Evolutionary conservation across 345 rosid species (phyloP).

Genomic region (Arabis hirsuta): DNA sequence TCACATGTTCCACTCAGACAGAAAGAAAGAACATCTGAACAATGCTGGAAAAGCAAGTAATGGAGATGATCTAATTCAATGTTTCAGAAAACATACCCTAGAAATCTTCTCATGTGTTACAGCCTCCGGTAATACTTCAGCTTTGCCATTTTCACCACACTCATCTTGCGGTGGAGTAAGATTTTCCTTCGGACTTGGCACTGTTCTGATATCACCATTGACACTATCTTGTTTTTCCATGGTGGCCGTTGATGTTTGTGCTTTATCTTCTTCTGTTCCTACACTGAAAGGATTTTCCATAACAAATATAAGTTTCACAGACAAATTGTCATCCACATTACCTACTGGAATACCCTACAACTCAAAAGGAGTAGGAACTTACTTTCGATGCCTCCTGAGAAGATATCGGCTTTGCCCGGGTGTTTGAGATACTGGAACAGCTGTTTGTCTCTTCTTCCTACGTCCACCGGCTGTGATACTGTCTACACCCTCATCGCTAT

Average conservation of each 20-base stretch:
- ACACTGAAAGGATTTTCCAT: slow-evolving; percentile 47
- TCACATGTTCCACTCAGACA: slow-evolving; percentile 15
- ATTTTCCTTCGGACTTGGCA: slow-evolving; percentile 39
- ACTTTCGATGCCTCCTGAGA: slow-evolving; percentile 76
- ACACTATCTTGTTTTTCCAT: slow-evolving; percentile 42
- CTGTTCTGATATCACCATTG: slow-evolving; percentile 40
- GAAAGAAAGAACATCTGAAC: slow-evolving; percentile 9
- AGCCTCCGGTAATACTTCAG: slow-evolving; percentile 47
- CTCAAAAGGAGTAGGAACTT: slow-evolving; percentile 45
- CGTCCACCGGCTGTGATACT: slow-evolving; percentile 66
- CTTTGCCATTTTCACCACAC: slow-evolving; percentile 44
- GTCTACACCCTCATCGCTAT: slow-evolving; percentile 68
- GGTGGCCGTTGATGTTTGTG: slow-evolving; percentile 50
- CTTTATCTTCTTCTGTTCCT: slow-evolving; percentile 45
- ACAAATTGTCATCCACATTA: background rate
- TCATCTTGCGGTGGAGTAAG: slow-evolving; percentile 36
- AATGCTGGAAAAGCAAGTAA: background rate
- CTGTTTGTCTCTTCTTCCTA: slow-evolving; percentile 65
- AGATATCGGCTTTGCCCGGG: slow-evolving; percentile 75
- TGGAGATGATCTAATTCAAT: slow-evolving; percentile 7
- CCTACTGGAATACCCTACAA: background rate
- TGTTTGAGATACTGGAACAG: slow-evolving; percentile 47
- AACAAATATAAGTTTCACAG: slow-evolving; percentile 13
- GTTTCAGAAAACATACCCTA: slow-evolving; percentile 49
- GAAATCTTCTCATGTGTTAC: slow-evolving; percentile 44